Evolutionary conservation across 2,329 filamentous ascomycete genomes (phyloP), one percentile per base, ranked within the genome.

Genomic region (Colletotrichum sp.): DNA sequence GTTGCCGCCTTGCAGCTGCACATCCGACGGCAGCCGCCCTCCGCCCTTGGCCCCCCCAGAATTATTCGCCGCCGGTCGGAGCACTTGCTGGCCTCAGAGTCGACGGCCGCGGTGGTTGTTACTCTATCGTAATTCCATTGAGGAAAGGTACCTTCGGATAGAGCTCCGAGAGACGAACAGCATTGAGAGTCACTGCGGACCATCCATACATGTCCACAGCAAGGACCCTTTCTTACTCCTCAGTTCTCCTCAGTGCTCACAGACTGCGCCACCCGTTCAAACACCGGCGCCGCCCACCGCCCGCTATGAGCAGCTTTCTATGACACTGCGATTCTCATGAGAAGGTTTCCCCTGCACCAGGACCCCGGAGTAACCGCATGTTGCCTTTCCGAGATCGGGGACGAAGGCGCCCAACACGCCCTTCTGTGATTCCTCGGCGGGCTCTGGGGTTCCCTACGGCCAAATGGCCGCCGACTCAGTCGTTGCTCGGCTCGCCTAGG

Each of bases 351-450:
- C 72, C 55, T 71, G 72, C 24, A 52, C 55, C 36, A 34, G 21
- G 43, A 8, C 24, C 34, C 67, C 74, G 71, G 71, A 74, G 71
- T 76, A 74, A 71, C 74, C 74, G 66, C 62, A 76, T 67, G 48
- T 64, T 69, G 71, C 66, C 71, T 74, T 71, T 76, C 74, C 74
- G 74, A 68, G 71, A 59, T 64, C 69, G 73, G 56, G n/a, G 43
- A 52, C 43, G 6, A 52, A 52, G 43, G 43, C 43, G 28, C 28
- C 13, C 43, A 24, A 48, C 14, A 36, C 26, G 28, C 34, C 58
- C 55, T 64, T 14, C 18, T 13, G n/a, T 26, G 13, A 4, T 34
- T 21, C 32, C 56, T 32, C 58, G n/a, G 59, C 59, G 26, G 58
- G 55, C 67, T 59, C 48, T 30, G 32, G 21, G 24, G 67, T 30